Base-by-base conservation (phyloP, 2,329 filamentous ascomycete genomes). In the Colletotrichum viniferum region DNA sequence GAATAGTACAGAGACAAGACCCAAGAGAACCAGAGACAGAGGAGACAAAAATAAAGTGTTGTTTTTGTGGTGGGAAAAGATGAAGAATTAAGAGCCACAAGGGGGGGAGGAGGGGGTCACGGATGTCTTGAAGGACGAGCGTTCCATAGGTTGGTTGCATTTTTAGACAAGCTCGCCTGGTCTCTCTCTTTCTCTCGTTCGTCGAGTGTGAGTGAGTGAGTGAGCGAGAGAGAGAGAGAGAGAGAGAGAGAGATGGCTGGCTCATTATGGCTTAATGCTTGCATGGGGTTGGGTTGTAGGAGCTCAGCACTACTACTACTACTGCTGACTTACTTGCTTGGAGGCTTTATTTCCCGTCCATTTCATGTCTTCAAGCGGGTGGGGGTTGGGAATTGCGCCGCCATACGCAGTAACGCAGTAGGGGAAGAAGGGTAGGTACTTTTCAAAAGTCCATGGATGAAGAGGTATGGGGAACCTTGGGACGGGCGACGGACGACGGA, bases 41-140 rank as follows among this genome's bases (percentile, higher is more conserved):
- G 38, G 34, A 48, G 55, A 55, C 43, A 34, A 36, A 26, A n/a
- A 26, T 18, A 48, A 48, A 48, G 30, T 18, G 24, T 32, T 30
- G 26, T 34, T 61, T 61, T 62, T 56, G 69, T 74, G 69, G 73
- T 48, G 43, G 43, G 43, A 48, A 58, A 72, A 75, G 62, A 32
- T 58, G 62, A 68, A 75, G 73, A 73, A 75, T 73, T 74, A 76
- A 73, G 71, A 76, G 61, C 55, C 58, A 55, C 48, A 55, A 66
- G 65, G 69, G 69, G 30, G 60, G 43, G 43, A 21, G 38, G 43
- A 48, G 43, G 43, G 43, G 43, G 43, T 65, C 48, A 61, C 60
- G 38, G 71, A 70, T 74, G 74, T 76, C 70, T 76, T 69, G 58
- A 38, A 52, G 61, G 52, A 62, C 64, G 55, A 70, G 65, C 58